phyloP scores from a whole-genome alignment of 768 basidiomycete genomes.

The Coprinopsis sp. region DNA sequence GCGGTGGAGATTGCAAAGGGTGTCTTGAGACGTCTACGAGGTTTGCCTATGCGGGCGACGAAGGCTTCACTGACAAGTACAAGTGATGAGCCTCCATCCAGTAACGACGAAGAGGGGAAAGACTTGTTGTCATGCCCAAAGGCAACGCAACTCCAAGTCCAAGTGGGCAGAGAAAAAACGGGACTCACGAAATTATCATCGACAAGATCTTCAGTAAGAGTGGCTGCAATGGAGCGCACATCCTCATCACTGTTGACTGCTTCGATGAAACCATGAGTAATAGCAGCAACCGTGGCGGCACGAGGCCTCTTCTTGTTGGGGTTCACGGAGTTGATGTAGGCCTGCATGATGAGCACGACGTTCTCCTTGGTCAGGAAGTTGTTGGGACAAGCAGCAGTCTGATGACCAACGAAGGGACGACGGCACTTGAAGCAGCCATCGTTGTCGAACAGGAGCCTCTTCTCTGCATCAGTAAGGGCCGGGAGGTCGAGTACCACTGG shows the following conservation, averaged over 20 bases:
- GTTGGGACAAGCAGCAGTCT: background rate
- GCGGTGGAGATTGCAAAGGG: conserved; percentile 10
- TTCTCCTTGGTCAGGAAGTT: background rate
- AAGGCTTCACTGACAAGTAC: conserved; percentile 26
- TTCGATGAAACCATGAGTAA: background rate
- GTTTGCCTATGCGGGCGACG: conserved; percentile 13
- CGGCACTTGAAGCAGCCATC: conserved; percentile 3
- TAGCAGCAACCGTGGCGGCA: background rate
- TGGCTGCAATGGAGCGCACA: background rate
- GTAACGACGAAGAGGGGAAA: conserved; percentile 7
- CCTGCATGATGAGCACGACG: background rate
- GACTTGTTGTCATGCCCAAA: background rate
- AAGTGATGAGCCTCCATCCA: conserved; percentile 27
- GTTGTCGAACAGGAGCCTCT: background rate
- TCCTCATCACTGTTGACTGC: background rate
- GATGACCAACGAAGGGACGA: background rate
- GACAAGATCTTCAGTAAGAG: background rate
- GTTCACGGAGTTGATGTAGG: background rate
- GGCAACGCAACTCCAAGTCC: background rate
- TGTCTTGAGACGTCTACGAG: background rate
- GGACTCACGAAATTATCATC: background rate
- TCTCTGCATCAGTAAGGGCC: background rate
- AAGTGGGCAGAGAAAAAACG: background rate
- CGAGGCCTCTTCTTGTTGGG: background rate
- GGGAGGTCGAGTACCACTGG: background rate